Evolutionary conservation across 2,329 filamentous ascomycete genomes (phyloP).

Genomic region (Colletotrichum lini): DNA sequence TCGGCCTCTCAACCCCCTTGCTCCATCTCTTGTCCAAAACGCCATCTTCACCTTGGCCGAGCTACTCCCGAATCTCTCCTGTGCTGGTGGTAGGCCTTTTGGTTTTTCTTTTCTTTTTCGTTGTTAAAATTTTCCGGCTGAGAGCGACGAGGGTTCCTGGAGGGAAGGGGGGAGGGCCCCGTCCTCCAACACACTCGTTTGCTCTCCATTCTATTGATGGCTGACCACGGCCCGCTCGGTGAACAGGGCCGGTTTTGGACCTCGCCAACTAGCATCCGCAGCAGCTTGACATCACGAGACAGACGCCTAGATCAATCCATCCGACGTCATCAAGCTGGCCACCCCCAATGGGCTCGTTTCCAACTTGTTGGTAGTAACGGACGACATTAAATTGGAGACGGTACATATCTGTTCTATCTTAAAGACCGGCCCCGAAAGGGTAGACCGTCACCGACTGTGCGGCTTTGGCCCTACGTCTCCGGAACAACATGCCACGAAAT

Average conservation of each 20-base stretch:
- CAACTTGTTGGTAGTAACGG: not conserved
- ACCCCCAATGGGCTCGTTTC: not conserved
- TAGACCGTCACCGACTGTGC: slow-evolving; percentile 7
- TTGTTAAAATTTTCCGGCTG: slow-evolving; percentile 11
- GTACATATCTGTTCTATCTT: slow-evolving; percentile 1
- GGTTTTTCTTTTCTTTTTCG: not conserved
- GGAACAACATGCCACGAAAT: slow-evolving; percentile 5
- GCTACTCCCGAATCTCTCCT: slow-evolving; percentile 12
- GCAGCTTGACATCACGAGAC: slow-evolving; percentile 41
- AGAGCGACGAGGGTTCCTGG: not conserved
- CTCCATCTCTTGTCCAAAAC: slow-evolving; percentile 19
- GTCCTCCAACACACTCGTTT: slow-evolving; percentile 7
- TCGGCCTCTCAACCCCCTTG: slow-evolving; percentile 1
- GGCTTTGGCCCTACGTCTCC: slow-evolving; percentile 23
- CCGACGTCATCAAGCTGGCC: slow-evolving; percentile 33
- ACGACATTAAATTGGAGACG: not conserved
- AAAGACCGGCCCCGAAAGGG: not conserved
- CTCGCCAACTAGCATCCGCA: slow-evolving; percentile 38
- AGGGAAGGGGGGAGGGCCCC: not conserved
- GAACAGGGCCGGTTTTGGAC: slow-evolving; percentile 23
- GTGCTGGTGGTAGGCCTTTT: slow-evolving; percentile 14
- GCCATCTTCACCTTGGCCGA: slow-evolving; percentile 20
- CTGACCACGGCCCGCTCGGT: slow-evolving; percentile 26
- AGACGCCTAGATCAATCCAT: slow-evolving; percentile 28
- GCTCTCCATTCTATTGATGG: slow-evolving; percentile 32